Percentiles rank a stretch among this genome's conserved stretches.
These are phyloP conservation scores for Penicillium hesseltinei DNA, from an alignment of 2,329 filamentous ascomycete species.

Conservation along the genomic window DNA sequence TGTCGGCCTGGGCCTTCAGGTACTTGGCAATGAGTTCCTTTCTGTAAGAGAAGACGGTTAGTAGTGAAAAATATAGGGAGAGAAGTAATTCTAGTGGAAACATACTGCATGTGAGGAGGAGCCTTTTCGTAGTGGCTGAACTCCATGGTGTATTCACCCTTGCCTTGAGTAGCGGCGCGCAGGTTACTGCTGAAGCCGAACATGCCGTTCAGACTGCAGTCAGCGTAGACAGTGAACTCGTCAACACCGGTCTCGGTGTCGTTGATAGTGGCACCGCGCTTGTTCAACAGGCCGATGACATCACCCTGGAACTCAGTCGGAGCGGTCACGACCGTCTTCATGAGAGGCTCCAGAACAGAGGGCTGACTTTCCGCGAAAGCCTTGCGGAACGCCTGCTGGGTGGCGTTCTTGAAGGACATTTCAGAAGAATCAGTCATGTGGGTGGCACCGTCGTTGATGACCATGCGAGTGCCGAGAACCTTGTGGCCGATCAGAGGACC, in stretches of 20 bases:
- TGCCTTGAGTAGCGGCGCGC: slow-evolving; percentile 91
- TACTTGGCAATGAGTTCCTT: slow-evolving; percentile 68
- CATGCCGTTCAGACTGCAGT: slow-evolving; percentile 95
- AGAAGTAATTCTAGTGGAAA: slow-evolving; percentile 25
- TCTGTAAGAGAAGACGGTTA: slow-evolving; percentile 30
- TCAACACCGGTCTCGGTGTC: slow-evolving; percentile 93
- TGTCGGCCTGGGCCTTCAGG: slow-evolving; percentile 64
- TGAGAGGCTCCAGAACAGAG: slow-evolving; percentile 86
- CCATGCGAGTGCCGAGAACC: slow-evolving; percentile 85
- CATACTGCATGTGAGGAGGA: slow-evolving; percentile 83
- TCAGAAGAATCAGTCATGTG: slow-evolving; percentile 98
- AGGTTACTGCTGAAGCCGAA: slow-evolving; percentile 94
- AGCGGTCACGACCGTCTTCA: slow-evolving; percentile 97
- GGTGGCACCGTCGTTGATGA: slow-evolving; percentile 92
- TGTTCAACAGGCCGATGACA: slow-evolving; percentile 92
- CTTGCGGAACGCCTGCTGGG: slow-evolving; percentile 95
- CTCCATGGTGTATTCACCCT: slow-evolving; percentile 98
- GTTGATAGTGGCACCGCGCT: slow-evolving; percentile 90
- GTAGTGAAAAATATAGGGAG: neutral
- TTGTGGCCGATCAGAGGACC: slow-evolving; percentile 90
- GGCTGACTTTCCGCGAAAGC: slow-evolving; percentile 79
- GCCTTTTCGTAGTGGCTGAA: slow-evolving; percentile 94
- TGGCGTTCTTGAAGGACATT: slow-evolving; percentile 91
- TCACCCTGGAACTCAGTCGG: slow-evolving; percentile 97
- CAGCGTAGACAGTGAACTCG: slow-evolving; percentile 88